phyloP scores from a whole-genome alignment of 768 basidiomycete species.

The Pleurotus salmoneostramineus region DNA sequence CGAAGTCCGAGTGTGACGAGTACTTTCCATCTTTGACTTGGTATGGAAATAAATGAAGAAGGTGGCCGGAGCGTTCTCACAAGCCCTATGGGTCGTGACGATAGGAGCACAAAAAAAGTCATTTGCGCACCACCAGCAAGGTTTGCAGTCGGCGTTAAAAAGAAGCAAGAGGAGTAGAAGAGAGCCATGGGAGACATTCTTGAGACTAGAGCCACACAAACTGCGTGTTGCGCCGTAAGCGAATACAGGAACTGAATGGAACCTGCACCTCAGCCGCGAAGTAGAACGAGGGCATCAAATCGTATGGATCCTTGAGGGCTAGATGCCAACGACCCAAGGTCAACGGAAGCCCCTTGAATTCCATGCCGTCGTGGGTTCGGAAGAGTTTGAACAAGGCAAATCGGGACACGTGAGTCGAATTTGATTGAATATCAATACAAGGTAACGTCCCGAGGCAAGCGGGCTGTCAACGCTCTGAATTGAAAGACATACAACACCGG shows the following conservation, averaged over 20 bases:
- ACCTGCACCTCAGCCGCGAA: background rate
- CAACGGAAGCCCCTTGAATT: background rate
- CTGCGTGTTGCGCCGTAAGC: background rate
- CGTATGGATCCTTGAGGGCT: background rate
- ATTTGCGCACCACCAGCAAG: too few species aligned
- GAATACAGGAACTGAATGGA: background rate
- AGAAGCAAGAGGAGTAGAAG: background rate
- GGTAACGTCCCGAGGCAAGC: background rate
- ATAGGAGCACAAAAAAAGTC: too few species aligned
- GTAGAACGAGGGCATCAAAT: background rate
- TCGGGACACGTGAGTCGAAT: background rate
- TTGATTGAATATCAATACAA: background rate
- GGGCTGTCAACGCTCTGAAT: slow-evolving; percentile 1
- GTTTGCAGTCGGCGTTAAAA: slow-evolving; percentile 2
- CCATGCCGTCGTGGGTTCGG: background rate
- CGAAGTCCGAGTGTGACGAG: too few species aligned
- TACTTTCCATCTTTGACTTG: too few species aligned
- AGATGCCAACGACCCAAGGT: background rate
- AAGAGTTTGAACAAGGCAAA: background rate
- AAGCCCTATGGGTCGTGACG: too few species aligned
- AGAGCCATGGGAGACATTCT: background rate
- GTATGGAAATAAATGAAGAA: too few species aligned
- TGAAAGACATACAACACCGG: background rate
- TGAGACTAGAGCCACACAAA: slow-evolving; percentile 5
- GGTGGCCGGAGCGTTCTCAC: too few species aligned